Percentiles rank a stretch among this genome's conserved stretches.
Evolutionary conservation across 176 grass and related monocot genomes (phyloP).

Genomic region (Oryza australiensis): DNA sequence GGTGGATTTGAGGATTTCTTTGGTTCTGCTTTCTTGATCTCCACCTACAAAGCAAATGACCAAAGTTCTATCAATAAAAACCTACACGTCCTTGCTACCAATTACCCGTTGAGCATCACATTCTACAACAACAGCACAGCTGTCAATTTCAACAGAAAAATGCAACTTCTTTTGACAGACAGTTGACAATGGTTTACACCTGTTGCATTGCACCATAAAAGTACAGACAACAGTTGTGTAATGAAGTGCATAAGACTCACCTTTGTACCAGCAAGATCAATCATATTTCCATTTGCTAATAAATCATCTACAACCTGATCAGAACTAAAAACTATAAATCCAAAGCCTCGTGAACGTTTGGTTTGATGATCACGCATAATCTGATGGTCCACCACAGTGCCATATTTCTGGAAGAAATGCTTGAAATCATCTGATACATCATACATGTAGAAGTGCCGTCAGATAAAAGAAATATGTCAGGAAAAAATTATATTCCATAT

Average conservation of each 20-base stretch:
- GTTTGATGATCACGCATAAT: slow-evolving; percentile 88
- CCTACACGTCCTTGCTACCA: slow-evolving; percentile 40
- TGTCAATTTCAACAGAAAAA: slow-evolving; percentile 19
- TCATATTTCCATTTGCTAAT: slow-evolving; percentile 93
- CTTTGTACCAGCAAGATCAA: slow-evolving; percentile 81
- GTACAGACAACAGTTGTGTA: slow-evolving; percentile 25
- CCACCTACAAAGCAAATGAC: slow-evolving; percentile 92
- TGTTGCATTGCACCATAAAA: background rate
- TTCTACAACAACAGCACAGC: slow-evolving; percentile 25
- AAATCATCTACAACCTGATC: slow-evolving; percentile 88
- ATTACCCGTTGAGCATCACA: slow-evolving; percentile 26
- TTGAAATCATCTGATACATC: slow-evolving; percentile 75
- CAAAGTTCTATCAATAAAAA: slow-evolving; percentile 55
- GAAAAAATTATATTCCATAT: slow-evolving; percentile 9
- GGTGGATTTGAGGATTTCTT: slow-evolving; percentile 83
- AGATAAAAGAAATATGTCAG: slow-evolving; percentile 21
- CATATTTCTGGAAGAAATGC: slow-evolving; percentile 73
- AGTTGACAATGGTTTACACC: slow-evolving; percentile 31
- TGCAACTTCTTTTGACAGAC: slow-evolving; percentile 19
- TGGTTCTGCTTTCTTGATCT: slow-evolving; percentile 99
- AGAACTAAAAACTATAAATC: slow-evolving; percentile 92
- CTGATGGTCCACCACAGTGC: slow-evolving; percentile 79
- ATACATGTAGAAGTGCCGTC: slow-evolving; percentile 42
- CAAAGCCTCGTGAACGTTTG: slow-evolving; percentile 84
- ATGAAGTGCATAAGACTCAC: slow-evolving; percentile 54